These are phyloP conservation scores for Trichoderma koningii DNA, from an alignment of 2,329 filamentous ascomycete species.

Conservation along the genomic window DNA sequence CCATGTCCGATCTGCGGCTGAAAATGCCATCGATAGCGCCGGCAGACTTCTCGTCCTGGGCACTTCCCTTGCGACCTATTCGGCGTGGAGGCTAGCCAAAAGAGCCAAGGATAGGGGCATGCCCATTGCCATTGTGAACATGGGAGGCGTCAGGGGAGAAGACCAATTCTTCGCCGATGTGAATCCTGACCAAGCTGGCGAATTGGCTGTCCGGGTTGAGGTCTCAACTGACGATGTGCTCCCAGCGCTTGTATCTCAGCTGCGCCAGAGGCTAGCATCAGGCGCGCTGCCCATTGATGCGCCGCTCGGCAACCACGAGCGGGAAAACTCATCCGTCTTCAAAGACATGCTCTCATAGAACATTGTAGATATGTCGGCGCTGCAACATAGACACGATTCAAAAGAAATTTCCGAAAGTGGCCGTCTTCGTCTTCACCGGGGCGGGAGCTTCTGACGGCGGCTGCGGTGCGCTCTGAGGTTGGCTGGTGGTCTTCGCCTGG, in stretches of 20 bases:
- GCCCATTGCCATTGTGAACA: conserved; percentile 84
- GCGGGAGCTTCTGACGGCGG: conserved; percentile 31
- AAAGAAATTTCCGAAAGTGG: conserved; percentile 53
- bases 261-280: conserved; percentile 42
- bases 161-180: conserved; percentile 67
- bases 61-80: conserved; percentile 91
- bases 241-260: conserved; percentile 56
- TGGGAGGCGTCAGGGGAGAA: conserved; percentile 81
- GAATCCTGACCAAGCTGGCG: conserved; percentile 53
- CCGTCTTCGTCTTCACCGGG: conserved; percentile 35
- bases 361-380: conserved; percentile 29
- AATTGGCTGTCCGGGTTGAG: conserved; percentile 58
- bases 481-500: conserved; percentile 24
- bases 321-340: conserved; percentile 45
- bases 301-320: neutral
- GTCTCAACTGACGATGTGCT: conserved; percentile 60
- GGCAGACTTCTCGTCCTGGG: conserved; percentile 77
- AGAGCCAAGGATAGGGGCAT: conserved; percentile 78
- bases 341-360: conserved; percentile 62
- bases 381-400: conserved; percentile 37
- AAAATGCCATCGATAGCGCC: conserved; percentile 76
- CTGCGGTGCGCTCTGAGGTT: conserved; percentile 27
- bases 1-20: conserved; percentile 72
- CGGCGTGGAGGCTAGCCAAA: conserved; percentile 87
- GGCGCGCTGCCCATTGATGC: neutral